Evolutionary conservation across 2,329 filamentous ascomycete genomes (phyloP).

Genomic region (Bipolaris bicolor): DNA sequence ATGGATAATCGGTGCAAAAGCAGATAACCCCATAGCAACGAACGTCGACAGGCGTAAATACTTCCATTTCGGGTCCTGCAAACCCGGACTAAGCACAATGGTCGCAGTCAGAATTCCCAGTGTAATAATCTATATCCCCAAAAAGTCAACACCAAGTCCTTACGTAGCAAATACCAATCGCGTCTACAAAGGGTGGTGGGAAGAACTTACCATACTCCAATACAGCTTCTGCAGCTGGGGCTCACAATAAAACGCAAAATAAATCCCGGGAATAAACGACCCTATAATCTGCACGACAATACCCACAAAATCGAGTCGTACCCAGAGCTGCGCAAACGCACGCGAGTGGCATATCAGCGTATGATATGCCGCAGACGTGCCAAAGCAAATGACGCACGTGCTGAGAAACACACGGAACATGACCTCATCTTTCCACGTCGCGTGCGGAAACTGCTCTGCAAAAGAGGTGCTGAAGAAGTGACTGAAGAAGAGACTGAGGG

Average conservation of each 20-base stretch:
- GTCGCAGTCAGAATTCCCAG: slow-evolving; percentile 71
- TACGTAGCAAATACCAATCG: too few relatives aligned
- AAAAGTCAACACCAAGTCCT: too few relatives aligned
- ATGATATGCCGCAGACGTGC: slow-evolving; percentile 73
- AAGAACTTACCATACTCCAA: slow-evolving; percentile 45
- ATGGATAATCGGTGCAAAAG: slow-evolving; percentile 80
- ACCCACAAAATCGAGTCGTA: slow-evolving; percentile 88
- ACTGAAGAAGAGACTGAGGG: slow-evolving; percentile 14
- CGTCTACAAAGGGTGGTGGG: too few relatives aligned
- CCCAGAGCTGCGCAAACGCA: slow-evolving; percentile 76
- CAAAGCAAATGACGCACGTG: slow-evolving; percentile 46
- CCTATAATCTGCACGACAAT: slow-evolving; percentile 89
- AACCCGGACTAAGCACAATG: slow-evolving; percentile 79
- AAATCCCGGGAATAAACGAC: slow-evolving; percentile 80
- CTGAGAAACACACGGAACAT: slow-evolving; percentile 33
- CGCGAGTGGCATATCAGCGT: slow-evolving; percentile 81
- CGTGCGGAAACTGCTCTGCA: slow-evolving; percentile 11
- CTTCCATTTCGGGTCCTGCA: slow-evolving; percentile 80
- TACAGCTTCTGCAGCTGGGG: slow-evolving; percentile 44
- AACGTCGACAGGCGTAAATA: slow-evolving; percentile 88
- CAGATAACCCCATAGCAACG: slow-evolving; percentile 82
- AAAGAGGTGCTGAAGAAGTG: slow-evolving; percentile 21
- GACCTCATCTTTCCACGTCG: slow-evolving; percentile 24
- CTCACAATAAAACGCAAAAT: slow-evolving; percentile 57
- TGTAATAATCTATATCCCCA: neutral